These are phyloP conservation scores for Megacollybia platyphylla DNA, from an alignment of 1,284 basidiomycete genomes.

Conservation along the genomic window DNA sequence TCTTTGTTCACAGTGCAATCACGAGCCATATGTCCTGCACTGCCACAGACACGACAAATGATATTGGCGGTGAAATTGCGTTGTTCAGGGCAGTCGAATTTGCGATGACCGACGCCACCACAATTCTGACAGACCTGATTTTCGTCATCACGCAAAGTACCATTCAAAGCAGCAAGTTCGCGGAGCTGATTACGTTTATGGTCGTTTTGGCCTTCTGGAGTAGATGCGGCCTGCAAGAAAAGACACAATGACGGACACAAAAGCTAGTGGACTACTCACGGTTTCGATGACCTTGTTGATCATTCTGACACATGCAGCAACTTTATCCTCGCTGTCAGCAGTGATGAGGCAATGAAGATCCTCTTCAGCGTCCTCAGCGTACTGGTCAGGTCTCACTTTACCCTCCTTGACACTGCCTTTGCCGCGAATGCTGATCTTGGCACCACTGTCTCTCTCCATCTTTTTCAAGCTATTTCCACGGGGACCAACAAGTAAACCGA, in stretches of 20 bases:
- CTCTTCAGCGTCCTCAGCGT: slow-evolving; percentile 93
- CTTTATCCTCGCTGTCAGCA: slow-evolving; percentile 88
- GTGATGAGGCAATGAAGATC: slow-evolving; percentile 97
- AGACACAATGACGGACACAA: slow-evolving; percentile 3
- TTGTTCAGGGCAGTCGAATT: slow-evolving; percentile 96
- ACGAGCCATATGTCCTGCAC: slow-evolving; percentile 92
- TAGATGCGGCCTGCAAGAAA: slow-evolving; percentile 76
- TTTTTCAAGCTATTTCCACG: slow-evolving; percentile 98
- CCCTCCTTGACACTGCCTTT: slow-evolving; percentile 99
- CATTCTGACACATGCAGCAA: slow-evolving; percentile 81
- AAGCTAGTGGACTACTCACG: slow-evolving; percentile 33
- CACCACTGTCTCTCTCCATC: slow-evolving; percentile 97
- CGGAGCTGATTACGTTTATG: slow-evolving; percentile 99
- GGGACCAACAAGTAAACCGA: slow-evolving; percentile 95
- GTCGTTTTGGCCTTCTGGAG: slow-evolving; percentile 98
- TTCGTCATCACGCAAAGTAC: slow-evolving; percentile 98
- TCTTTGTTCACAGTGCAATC: slow-evolving; percentile 85
- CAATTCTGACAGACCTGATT: slow-evolving; percentile 99
- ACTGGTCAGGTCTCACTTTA: slow-evolving; percentile 88
- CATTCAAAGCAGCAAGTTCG: slow-evolving; percentile 94
- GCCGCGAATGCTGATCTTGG: slow-evolving; percentile 96
- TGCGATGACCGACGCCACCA: slow-evolving; percentile 87
- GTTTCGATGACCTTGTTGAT: slow-evolving; percentile 99
- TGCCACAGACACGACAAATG: slow-evolving; percentile 93
- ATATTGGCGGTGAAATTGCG: slow-evolving; percentile 96